A percentile compares a stretch with the other conserved stretches of the same genome.
Conservation (phyloP, 2,329 filamentous ascomycete species). For the Botrytis squamosa region DNA sequence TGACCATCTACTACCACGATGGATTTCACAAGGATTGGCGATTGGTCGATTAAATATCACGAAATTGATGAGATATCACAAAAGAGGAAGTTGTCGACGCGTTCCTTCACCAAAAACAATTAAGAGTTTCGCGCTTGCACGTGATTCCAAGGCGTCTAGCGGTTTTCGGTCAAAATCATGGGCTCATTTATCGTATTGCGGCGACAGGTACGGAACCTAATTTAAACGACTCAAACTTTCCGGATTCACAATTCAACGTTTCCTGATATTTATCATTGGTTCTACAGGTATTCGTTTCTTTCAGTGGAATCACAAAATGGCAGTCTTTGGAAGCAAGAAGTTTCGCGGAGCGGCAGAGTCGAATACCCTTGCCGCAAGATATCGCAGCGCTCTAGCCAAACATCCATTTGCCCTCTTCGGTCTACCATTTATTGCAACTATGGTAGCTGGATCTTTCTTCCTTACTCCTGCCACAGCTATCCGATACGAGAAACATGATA, state of each 20-base stretch:
- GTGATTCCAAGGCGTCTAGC: neutral
- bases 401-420: slow-evolving; percentile 93
- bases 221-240: neutral
- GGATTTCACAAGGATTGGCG: neutral
- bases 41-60: neutral
- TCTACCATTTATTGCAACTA: slow-evolving; percentile 84
- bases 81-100: slow-evolving; percentile 13
- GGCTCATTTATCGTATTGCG: neutral
- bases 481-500: slow-evolving; percentile 89
- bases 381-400: slow-evolving; percentile 70
- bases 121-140: neutral
- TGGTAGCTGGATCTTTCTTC: slow-evolving; percentile 89
- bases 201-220: neutral
- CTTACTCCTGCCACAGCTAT: slow-evolving; percentile 91
- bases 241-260: neutral
- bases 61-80: neutral
- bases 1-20: slow-evolving; percentile 25
- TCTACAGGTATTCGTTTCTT: no score
- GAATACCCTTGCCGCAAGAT: slow-evolving; percentile 69
- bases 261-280: neutral
- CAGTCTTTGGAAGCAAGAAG: slow-evolving; percentile 65
- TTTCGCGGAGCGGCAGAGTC: slow-evolving; percentile 67
- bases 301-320: slow-evolving; percentile 45
- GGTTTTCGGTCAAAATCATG: neutral
- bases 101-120: slow-evolving; percentile 4